Percentiles rank a stretch among this genome's conserved stretches.
Evolutionary conservation across 2,329 filamentous ascomycete species (phyloP).

Genomic region (Hypoxylon sp.): DNA sequence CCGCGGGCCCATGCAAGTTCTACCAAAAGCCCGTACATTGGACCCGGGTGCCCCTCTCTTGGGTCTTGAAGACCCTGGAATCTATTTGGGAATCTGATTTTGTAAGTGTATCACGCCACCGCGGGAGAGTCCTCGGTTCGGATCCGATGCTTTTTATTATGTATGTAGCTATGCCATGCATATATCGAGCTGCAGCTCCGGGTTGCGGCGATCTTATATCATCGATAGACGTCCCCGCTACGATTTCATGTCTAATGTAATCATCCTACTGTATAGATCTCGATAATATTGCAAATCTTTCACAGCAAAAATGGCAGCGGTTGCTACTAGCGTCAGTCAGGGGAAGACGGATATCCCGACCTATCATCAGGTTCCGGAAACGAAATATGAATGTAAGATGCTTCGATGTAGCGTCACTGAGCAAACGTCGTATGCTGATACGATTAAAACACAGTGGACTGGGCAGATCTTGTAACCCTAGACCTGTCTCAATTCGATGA

Average conservation of each 20-base stretch:
- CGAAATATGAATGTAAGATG: constrained; percentile 47
- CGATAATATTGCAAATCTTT: no score
- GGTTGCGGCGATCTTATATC: constrained; percentile 11
- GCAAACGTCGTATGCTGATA: constrained; percentile 6
- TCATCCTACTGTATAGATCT: no score
- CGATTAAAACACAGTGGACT: constrained; percentile 48
- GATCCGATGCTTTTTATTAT: constrained; percentile 21
- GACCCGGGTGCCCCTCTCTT: constrained; percentile 23
- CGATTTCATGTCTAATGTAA: neutral
- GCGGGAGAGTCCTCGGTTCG: constrained; percentile 25
- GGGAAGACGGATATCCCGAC: constrained; percentile 36
- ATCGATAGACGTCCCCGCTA: neutral
- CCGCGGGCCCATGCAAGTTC: neutral
- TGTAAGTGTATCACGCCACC: constrained; percentile 30
- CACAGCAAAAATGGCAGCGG: constrained; percentile 37
- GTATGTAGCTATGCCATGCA: constrained; percentile 27
- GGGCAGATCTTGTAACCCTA: constrained; percentile 66
- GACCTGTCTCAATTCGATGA: constrained; percentile 63
- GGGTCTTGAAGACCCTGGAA: constrained; percentile 6
- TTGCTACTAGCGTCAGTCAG: constrained; percentile 29
- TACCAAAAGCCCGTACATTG: constrained; percentile 21
- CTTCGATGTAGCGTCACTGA: neutral
- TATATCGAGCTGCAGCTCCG: constrained; percentile 25
- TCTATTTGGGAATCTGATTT: constrained; percentile 23
- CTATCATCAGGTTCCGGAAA: constrained; percentile 49